Evolutionary conservation across 2,329 filamentous ascomycete genomes (phyloP), one percentile per base, ranked within the genome.

Genomic region (Epichloe hybrida): DNA sequence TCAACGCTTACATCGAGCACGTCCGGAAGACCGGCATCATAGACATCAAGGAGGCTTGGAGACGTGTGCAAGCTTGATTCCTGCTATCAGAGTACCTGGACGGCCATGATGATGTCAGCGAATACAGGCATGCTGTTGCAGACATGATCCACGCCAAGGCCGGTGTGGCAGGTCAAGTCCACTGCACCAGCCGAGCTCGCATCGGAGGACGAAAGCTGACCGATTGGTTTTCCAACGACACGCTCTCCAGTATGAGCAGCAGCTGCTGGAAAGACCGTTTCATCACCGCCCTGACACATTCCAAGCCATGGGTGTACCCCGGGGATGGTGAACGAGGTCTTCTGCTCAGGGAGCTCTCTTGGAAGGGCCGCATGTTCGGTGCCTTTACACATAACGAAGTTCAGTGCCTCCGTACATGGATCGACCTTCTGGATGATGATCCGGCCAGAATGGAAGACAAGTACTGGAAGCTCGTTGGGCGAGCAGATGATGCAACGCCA

Each of bases 291-390:
- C 50, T 56, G 20, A 46, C 40, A 4, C 36, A 47, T 11, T 38
- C 51, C 8, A 49, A 43, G 36, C 52, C 55, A 3, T 75, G 72
- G 72, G 58, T 75, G 3, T 54, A 61, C 41, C 62, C 59, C 40
- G 72, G 72, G 5, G 57, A 65, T 38, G 68, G 68, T 49, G 46
- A 56, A 1, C 64, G 64, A 36, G 75, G 72, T 51, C 62, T 55
- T 21, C 60, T 75, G 2, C 56, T 74, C 2, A 64, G 61, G 40
- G 70, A 71, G 56, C 55, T 75, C 7, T 59, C 54, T 1, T 75
- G 72, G 71, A 64, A 66, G 23, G 73, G 72, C 5, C 66, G 63
- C 42, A 75, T 75, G 72, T 76, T 72, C 55, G 72, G 72, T 1
- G 64, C 70, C 20, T 76, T 76, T 56, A 75, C 71, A 1, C 56